Percentiles rank a stretch among this genome's conserved stretches.
These are phyloP conservation scores for Dujonia santamariae DNA, from an alignment of 1,139 yeast genomes.

Conservation along the genomic window DNA sequence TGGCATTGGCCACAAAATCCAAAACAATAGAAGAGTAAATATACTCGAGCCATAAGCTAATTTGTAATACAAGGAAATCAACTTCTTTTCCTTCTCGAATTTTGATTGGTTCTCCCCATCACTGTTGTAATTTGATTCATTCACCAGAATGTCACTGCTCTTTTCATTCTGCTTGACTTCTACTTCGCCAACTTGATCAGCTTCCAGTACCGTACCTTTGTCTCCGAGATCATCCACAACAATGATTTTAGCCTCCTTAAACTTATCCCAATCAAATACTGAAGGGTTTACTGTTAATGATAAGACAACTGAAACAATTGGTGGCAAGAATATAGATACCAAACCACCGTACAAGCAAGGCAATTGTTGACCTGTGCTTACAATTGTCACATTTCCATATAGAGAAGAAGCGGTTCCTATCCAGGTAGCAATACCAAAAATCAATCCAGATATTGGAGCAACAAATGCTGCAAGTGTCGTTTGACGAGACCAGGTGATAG, in stretches of 20 bases:
- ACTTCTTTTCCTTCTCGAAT: neutral
- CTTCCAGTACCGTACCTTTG: neutral
- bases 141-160: no score
- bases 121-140: neutral
- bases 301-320: slow-evolving; percentile 21
- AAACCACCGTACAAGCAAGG: slow-evolving; percentile 32
- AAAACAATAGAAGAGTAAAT: slow-evolving; percentile 27
- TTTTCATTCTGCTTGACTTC: neutral
- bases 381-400: slow-evolving; percentile 22
- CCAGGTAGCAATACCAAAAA: slow-evolving; percentile 24
- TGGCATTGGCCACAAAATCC: slow-evolving; percentile 48
- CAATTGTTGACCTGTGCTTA: slow-evolving; percentile 25
- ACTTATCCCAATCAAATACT: slow-evolving; percentile 30
- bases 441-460: slow-evolving; percentile 24
- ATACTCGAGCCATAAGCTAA: slow-evolving; percentile 27
- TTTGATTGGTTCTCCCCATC: neutral
- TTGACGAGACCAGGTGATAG: slow-evolving; percentile 33
- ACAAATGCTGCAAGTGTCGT: slow-evolving; percentile 24
- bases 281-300: slow-evolving; percentile 24
- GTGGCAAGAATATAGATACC: slow-evolving; percentile 31
- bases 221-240: slow-evolving; percentile 15
- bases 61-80: slow-evolving; percentile 11
- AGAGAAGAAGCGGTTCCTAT: slow-evolving; percentile 22
- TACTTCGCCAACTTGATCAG: neutral
- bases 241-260: slow-evolving; percentile 20